phyloP scores from a whole-genome alignment of 108 stramenopile genomes.

The Schizochytrium sp. region DNA sequence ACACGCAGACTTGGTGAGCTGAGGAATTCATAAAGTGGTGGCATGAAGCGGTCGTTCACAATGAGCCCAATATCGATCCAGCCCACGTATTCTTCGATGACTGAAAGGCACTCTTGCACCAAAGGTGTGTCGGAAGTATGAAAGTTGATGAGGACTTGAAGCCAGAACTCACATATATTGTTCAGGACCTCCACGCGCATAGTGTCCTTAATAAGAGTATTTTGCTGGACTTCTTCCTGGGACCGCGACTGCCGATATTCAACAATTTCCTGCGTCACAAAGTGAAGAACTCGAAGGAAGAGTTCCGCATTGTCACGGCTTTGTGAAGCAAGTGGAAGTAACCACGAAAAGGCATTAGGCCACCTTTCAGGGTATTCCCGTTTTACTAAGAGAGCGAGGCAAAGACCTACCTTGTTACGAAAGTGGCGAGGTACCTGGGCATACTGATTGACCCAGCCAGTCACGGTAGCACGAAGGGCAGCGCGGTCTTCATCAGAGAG shows the following conservation, averaged over 20 bases:
- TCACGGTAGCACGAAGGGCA: constrained; percentile 13
- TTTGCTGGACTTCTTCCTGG: constrained; percentile 21
- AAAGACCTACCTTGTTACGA: constrained; percentile 43
- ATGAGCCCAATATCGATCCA: constrained; percentile 55
- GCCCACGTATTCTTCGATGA: constrained; percentile 35
- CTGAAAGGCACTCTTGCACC: not conserved
- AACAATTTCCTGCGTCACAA: constrained; percentile 33
- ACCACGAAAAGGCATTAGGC: constrained; percentile 44
- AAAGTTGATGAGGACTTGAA: constrained; percentile 46
- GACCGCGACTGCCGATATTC: not conserved
- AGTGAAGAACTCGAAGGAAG: constrained; percentile 41
- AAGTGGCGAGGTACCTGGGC: not conserved
- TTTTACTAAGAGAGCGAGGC: constrained; percentile 50
- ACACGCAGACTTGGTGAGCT: not conserved
- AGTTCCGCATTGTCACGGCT: constrained; percentile 28
- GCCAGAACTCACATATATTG: constrained; percentile 23
- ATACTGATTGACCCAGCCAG: constrained; percentile 36
- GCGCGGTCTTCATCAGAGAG: not conserved
- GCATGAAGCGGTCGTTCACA: constrained; percentile 45
- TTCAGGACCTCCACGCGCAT: not conserved
- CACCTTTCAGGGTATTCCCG: constrained; percentile 46
- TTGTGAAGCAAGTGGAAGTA: not conserved
- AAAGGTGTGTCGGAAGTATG: not conserved
- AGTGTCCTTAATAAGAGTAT: not conserved
- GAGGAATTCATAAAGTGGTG: constrained; percentile 32